These are phyloP conservation scores for Amphichorda felina DNA, from an alignment of 2,329 filamentous ascomycete species.

Conservation along the genomic window DNA sequence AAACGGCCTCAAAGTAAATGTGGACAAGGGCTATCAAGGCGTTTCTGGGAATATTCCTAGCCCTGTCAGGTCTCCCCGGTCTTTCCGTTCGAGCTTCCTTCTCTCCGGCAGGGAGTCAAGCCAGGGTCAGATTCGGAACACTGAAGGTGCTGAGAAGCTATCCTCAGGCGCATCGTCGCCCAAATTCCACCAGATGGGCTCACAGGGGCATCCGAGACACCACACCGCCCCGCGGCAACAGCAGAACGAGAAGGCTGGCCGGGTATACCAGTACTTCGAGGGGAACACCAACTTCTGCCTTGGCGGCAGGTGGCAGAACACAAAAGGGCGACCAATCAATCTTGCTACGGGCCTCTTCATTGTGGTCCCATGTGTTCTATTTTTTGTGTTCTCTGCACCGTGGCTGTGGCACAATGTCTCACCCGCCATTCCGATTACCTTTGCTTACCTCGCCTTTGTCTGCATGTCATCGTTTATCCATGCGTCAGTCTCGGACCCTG, in stretches of 20 bases:
- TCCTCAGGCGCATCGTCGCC: conserved; percentile 71
- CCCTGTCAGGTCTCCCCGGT: conserved; percentile 60
- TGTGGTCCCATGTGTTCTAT: conserved; percentile 67
- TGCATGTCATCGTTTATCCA: conserved; percentile 91
- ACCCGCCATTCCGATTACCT: conserved; percentile 78
- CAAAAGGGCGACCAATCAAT: conserved; percentile 78
- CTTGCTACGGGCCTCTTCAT: conserved; percentile 73
- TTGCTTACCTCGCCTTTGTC: conserved; percentile 83
- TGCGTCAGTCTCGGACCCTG: conserved; percentile 84
- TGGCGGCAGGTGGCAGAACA: conserved; percentile 79
- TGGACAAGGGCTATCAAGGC: conserved; percentile 46
- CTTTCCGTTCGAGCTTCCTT: conserved; percentile 67
- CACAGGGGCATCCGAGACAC: conserved; percentile 9
- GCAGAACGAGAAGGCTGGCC: conserved; percentile 24
- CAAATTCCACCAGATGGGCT: conserved; percentile 39
- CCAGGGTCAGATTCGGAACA: conserved; percentile 40
- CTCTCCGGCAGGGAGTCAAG: conserved; percentile 42
- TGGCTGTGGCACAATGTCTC: conserved; percentile 82
- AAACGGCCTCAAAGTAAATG: conserved; percentile 37
- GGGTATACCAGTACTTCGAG: conserved; percentile 84
- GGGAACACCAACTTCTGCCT: conserved; percentile 88
- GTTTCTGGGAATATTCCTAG: conserved; percentile 37
- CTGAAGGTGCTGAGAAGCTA: conserved; percentile 68
- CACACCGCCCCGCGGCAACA: not conserved
- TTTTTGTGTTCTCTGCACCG: conserved; percentile 74